A percentile compares a stretch with the other conserved stretches of the same genome.
Evolutionary conservation across 2,329 filamentous ascomycete species (phyloP).

Genomic region (Diplodia scrobiculata): DNA sequence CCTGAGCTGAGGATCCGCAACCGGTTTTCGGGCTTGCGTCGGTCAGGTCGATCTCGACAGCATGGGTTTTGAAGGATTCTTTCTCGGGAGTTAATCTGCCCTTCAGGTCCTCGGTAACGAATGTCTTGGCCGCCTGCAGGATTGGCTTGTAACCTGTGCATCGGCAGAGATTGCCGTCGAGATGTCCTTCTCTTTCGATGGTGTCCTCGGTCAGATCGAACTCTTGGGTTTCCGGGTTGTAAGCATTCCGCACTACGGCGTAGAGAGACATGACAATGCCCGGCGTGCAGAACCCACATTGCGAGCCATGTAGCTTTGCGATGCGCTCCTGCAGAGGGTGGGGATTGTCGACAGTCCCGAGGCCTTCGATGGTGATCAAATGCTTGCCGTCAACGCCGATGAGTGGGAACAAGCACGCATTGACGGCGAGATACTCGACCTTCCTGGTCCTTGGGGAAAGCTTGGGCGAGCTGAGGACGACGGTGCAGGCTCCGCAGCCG

Average conservation of each 20-base stretch:
- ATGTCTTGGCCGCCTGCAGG: conserved; percentile 87
- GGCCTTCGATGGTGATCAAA: conserved; percentile 94
- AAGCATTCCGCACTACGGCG: conserved; percentile 75
- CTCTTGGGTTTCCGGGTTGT: conserved; percentile 40
- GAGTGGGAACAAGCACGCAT: conserved; percentile 88
- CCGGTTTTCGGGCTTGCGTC: conserved; percentile 35
- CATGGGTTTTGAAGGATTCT: not conserved
- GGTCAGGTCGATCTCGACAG: conserved; percentile 36
- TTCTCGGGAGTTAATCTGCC: conserved; percentile 38
- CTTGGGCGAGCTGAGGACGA: conserved; percentile 53
- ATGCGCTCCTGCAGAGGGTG: conserved; percentile 89
- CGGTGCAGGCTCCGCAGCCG: conserved; percentile 91
- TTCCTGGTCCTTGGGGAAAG: conserved; percentile 54
- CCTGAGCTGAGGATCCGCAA: conserved; percentile 36
- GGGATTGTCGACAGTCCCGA: conserved; percentile 79
- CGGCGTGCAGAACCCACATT: conserved; percentile 93
- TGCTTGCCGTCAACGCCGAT: conserved; percentile 94
- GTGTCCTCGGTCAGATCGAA: conserved; percentile 42
- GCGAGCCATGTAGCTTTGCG: conserved; percentile 85
- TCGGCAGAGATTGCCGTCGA: conserved; percentile 90
- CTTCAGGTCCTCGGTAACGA: conserved; percentile 60
- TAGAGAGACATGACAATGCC: conserved; percentile 94
- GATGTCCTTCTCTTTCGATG: conserved; percentile 53
- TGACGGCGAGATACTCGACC: conserved; percentile 92
- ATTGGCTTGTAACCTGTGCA: conserved; percentile 95